Percentiles rank a stretch among this genome's conserved stretches.
These are phyloP conservation scores for Casuarina cunninghamiana DNA, from an alignment of 306 rosid species.

Conservation along the genomic window DNA sequence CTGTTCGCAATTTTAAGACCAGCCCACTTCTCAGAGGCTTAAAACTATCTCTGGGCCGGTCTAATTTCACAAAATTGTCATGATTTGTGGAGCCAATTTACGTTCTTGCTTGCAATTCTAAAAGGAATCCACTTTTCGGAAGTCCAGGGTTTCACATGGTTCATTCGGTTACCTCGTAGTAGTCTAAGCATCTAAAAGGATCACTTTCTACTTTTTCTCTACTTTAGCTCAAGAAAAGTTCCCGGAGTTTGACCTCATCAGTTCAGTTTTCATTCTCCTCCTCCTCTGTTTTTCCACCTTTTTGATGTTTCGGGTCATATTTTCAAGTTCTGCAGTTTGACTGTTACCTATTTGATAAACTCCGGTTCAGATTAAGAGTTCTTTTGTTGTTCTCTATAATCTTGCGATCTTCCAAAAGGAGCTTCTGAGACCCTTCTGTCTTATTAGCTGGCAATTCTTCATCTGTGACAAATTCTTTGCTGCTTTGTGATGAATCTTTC, in stretches of 20 bases:
- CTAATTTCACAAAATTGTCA: conserved; percentile 7
- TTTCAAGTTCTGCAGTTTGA: conserved; percentile 5
- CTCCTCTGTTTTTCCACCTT: not conserved
- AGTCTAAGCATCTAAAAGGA: not conserved
- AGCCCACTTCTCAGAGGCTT: conserved; percentile 37
- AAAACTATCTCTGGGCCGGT: conserved; percentile 24
- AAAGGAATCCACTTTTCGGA: not conserved
- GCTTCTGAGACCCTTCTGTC: not conserved
- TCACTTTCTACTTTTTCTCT: not conserved
- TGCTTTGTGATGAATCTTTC: not conserved
- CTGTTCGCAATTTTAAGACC: conserved; percentile 23
- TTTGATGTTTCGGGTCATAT: not conserved
- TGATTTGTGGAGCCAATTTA: conserved; percentile 10
- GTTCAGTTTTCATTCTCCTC: not conserved
- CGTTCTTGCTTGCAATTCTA: not conserved
- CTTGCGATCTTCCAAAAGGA: conserved; percentile 10
- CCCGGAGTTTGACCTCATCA: not conserved
- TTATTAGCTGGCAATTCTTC: not conserved
- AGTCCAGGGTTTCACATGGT: not conserved
- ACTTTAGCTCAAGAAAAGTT: not conserved
- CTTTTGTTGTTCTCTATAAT: conserved; percentile 13
- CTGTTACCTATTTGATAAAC: conserved; percentile 24
- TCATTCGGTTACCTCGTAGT: not conserved
- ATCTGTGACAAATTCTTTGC: not conserved
- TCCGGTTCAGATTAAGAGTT: conserved; percentile 21